Percentiles rank a stretch among this genome's conserved stretches.
Conservation (phyloP, 2,329 filamentous ascomycete genomes). For the Dendryphion nanum region DNA sequence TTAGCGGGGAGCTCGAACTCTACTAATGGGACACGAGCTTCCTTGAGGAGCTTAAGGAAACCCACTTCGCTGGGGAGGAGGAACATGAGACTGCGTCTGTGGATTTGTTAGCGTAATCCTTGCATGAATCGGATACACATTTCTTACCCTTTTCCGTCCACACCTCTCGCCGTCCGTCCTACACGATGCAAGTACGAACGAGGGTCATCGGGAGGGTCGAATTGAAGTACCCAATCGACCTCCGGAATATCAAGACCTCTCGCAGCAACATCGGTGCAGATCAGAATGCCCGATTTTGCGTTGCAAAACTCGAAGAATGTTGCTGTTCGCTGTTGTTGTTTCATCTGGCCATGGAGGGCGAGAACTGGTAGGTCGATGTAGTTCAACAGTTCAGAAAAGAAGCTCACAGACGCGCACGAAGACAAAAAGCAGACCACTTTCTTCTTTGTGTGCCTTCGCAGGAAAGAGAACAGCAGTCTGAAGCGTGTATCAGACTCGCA, state of each 20-base stretch:
- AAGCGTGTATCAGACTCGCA: constrained; percentile 95
- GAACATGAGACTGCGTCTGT: constrained; percentile 89
- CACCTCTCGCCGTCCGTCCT: constrained; percentile 86
- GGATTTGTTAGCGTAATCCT: too few species aligned
- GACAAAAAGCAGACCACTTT: constrained; percentile 95
- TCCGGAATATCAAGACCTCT: constrained; percentile 92
- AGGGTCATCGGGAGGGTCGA: constrained; percentile 89
- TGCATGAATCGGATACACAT: too few species aligned
- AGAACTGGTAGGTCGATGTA: constrained; percentile 93
- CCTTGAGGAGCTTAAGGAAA: constrained; percentile 87
- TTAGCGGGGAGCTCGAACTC: constrained; percentile 94
- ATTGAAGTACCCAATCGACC: constrained; percentile 95
- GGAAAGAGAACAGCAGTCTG: constrained; percentile 87
- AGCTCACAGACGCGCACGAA: constrained; percentile 90
- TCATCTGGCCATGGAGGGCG: constrained; percentile 87
- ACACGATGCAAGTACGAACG: constrained; percentile 74
- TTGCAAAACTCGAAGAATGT: constrained; percentile 97
- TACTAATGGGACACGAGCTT: constrained; percentile 86
- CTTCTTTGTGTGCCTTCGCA: constrained; percentile 89
- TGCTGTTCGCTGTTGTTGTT: constrained; percentile 98
- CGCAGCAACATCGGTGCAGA: constrained; percentile 95
- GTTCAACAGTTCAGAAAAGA: constrained; percentile 89
- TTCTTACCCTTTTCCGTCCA: constrained; percentile 78
- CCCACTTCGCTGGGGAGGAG: constrained; percentile 88
- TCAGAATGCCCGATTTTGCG: constrained; percentile 79